A percentile compares a stretch with the other conserved stretches of the same genome.
phyloP scores from a whole-genome alignment of 805 yeast genomes.

The Scheffersomyces amazonensis region DNA sequence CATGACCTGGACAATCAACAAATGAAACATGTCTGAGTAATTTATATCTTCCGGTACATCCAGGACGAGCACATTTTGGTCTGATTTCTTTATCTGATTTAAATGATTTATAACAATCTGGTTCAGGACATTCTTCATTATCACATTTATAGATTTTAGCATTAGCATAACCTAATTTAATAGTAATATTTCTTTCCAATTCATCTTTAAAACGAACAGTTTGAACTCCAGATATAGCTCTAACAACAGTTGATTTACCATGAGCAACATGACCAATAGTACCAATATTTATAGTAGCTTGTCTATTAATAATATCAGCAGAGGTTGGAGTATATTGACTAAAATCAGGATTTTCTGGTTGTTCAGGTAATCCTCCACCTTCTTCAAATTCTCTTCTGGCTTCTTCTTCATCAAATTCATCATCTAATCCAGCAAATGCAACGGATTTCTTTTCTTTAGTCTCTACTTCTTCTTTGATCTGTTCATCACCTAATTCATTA shows the following conservation, averaged over 20 bases:
- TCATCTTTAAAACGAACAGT: constrained; percentile 99
- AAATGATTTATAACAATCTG: constrained; percentile 92
- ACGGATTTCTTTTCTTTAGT: constrained; percentile 63
- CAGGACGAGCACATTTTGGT: constrained; percentile 88
- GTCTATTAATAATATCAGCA: constrained; percentile 96
- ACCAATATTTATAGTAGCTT: constrained; percentile 98
- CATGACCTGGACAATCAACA: constrained; percentile 99
- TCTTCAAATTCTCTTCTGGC: constrained; percentile 87
- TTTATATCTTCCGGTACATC: constrained; percentile 84
- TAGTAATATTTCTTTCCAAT: constrained; percentile 97
- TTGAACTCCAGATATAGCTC: constrained; percentile 97
- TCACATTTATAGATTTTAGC: constrained; percentile 96
- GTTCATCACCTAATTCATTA: constrained; percentile 36
- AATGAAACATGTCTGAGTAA: constrained; percentile 95
- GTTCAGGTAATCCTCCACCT: constrained; percentile 98
- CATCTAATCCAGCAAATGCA: constrained; percentile 71
- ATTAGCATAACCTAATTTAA: constrained; percentile 97
- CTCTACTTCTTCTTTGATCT: constrained; percentile 33
- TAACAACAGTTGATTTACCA: constrained; percentile 90
- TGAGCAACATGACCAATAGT: constrained; percentile 96
- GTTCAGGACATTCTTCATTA: constrained; percentile 82
- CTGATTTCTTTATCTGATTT: constrained; percentile 91
- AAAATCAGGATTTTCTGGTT: constrained; percentile 88
- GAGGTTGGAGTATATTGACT: constrained; percentile 77
- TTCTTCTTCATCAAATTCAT: constrained; percentile 70